These are phyloP conservation scores for Fragaria ananassa DNA, from an alignment of 306 rosid genomes.

Conservation along the genomic window DNA sequence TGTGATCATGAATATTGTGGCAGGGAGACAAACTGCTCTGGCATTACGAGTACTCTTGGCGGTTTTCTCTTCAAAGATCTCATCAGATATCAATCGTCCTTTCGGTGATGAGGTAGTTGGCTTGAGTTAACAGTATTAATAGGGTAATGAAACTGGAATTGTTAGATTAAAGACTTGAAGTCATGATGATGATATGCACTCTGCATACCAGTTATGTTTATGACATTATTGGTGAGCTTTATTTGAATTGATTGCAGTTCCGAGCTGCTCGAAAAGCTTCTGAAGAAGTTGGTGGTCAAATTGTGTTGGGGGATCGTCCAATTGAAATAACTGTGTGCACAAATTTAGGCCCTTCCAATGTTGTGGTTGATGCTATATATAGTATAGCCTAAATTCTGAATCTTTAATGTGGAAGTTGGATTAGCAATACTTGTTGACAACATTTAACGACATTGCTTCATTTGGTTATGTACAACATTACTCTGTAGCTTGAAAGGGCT, in stretches of 20 bases:
- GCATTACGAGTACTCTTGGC: constrained; percentile 86
- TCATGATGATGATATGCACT: background rate
- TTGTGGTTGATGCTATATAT: background rate
- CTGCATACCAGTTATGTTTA: background rate
- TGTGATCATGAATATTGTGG: constrained; percentile 6
- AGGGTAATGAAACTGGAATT: background rate
- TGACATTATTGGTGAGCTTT: background rate
- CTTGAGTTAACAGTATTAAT: background rate
- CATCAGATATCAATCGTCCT: constrained; percentile 72
- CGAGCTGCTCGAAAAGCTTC: constrained; percentile 85
- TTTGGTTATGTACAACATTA: background rate
- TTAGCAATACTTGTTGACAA: background rate
- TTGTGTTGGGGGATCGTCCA: constrained; percentile 89
- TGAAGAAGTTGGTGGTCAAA: constrained; percentile 82
- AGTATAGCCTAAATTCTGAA: background rate
- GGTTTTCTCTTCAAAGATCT: constrained; percentile 72
- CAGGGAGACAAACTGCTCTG: constrained; percentile 90
- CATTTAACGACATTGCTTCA: background rate
- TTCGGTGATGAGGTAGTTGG: constrained; percentile 80
- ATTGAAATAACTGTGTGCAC: constrained; percentile 85
- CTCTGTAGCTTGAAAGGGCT: constrained; percentile 82
- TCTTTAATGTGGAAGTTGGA: background rate
- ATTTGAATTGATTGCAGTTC: constrained; percentile 41
- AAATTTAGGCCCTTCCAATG: constrained; percentile 19
- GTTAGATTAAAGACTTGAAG: background rate